Evolutionary conservation across 345 rosid genomes (phyloP).

Genomic region (Lagerstroemia speciosa): DNA sequence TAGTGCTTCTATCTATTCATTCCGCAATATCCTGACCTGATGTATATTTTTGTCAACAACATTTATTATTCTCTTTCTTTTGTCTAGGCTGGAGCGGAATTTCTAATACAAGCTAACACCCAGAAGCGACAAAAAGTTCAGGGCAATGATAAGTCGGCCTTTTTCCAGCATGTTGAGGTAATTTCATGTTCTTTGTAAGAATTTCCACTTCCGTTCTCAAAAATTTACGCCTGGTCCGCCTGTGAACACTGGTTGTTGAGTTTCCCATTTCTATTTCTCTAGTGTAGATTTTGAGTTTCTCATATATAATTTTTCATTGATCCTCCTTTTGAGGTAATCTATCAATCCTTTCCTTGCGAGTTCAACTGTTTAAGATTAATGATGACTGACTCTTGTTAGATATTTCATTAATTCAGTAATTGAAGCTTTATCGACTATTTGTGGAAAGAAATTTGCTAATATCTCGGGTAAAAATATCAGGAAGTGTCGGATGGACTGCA

Average conservation of each 20-base stretch:
- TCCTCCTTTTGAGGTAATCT: background rate
- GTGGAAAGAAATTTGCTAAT: slow-evolving; percentile 8
- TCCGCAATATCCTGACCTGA: background rate
- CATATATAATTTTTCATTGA: background rate
- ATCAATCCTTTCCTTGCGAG: background rate
- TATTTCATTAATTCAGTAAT: background rate
- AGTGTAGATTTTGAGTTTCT: background rate
- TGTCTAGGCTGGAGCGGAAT: slow-evolving; percentile 68
- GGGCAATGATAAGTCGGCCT: slow-evolving; percentile 37
- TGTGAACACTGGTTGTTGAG: background rate
- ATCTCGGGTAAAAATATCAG: slow-evolving; percentile 25
- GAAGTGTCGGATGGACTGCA: slow-evolving; percentile 51
- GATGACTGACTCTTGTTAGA: background rate
- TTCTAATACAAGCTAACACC: slow-evolving; percentile 84
- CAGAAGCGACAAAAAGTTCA: slow-evolving; percentile 71
- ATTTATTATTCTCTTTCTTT: background rate
- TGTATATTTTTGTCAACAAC: background rate
- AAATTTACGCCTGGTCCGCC: background rate
- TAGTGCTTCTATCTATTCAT: slow-evolving; percentile 1
- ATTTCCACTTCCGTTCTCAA: background rate
- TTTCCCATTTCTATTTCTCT: background rate
- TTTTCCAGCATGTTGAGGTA: slow-evolving; percentile 60
- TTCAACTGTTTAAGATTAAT: background rate
- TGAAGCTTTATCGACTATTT: background rate
- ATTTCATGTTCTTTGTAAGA: slow-evolving; percentile 7